These are phyloP conservation scores for Ganoderma lingzhi DNA, from an alignment of 1,284 basidiomycete species.

Conservation along the genomic window DNA sequence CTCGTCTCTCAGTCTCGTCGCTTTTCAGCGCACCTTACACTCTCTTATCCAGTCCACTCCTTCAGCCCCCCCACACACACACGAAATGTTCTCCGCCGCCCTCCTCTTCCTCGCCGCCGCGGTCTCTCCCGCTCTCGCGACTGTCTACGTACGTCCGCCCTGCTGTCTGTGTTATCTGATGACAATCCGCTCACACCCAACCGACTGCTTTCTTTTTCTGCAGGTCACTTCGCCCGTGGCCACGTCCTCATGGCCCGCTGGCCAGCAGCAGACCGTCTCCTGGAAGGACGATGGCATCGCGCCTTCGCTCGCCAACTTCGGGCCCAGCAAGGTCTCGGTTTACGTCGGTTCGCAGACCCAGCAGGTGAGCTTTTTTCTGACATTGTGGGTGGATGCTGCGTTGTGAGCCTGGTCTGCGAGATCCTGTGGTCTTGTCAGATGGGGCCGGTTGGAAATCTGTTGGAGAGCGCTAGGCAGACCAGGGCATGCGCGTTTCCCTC, in stretches of 20 bases:
- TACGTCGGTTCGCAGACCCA: constrained; percentile 69
- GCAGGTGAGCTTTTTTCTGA: constrained; percentile 55
- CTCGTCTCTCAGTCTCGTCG: constrained; percentile 19
- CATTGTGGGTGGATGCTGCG: background rate
- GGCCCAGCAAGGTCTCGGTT: constrained; percentile 68
- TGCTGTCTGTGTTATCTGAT: no score
- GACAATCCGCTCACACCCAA: no score
- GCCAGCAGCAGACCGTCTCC: constrained; percentile 61
- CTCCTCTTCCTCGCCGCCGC: constrained; percentile 63
- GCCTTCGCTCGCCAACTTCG: constrained; percentile 67
- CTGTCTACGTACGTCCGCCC: constrained; percentile 57
- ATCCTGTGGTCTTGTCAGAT: background rate
- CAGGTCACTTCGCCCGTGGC: constrained; percentile 71
- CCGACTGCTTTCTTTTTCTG: background rate
- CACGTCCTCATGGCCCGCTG: constrained; percentile 62
- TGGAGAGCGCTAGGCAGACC: background rate
- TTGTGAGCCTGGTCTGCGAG: background rate
- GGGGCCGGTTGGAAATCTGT: background rate
- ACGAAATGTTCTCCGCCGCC: constrained; percentile 58
- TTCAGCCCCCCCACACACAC: constrained; percentile 41
- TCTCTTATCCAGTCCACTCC: constrained; percentile 39
- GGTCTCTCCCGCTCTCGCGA: constrained; percentile 62
- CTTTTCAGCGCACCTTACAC: constrained; percentile 31
- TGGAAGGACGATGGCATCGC: constrained; percentile 74
- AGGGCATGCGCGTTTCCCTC: background rate